These are phyloP conservation scores for Peterozyma toletana DNA, from an alignment of 805 yeast species.

Conservation along the genomic window DNA sequence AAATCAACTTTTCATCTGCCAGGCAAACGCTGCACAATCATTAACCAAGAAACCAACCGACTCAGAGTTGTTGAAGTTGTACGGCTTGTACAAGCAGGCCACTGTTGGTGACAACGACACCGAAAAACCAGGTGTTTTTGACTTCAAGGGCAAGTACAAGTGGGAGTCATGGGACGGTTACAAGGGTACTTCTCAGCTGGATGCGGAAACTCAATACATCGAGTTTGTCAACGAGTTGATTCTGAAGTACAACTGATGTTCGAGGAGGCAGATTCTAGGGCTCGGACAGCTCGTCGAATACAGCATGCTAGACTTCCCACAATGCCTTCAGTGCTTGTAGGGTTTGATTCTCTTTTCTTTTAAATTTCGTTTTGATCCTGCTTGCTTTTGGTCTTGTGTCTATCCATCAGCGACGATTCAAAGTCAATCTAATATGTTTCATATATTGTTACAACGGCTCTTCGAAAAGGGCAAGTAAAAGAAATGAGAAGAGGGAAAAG, in stretches of 20 bases:
- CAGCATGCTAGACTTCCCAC: too few relatives aligned
- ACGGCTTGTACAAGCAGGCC: constrained; percentile 95
- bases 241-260: constrained; percentile 34
- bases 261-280: background rate
- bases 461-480: too few relatives aligned
- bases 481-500: background rate
- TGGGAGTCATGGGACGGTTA: constrained; percentile 95
- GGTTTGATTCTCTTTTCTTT: too few relatives aligned
- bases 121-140: constrained; percentile 84
- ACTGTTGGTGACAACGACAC: constrained; percentile 92
- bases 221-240: constrained; percentile 58
- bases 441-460: too few relatives aligned
- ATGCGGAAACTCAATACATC: constrained; percentile 81
- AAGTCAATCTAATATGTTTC: too few relatives aligned
- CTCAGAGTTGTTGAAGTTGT: constrained; percentile 80
- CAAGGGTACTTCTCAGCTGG: constrained; percentile 82
- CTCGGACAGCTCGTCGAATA: too few relatives aligned
- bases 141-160: constrained; percentile 92
- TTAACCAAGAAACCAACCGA: constrained; percentile 74
- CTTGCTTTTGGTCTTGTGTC: too few relatives aligned
- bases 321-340: too few relatives aligned
- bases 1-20: background rate
- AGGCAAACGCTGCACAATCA: constrained; percentile 78
- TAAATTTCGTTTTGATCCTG: too few relatives aligned
- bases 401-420: too few relatives aligned